phyloP scores from a whole-genome alignment of 352 stramenopile genomes.

The Pythium scleroteichum region DNA sequence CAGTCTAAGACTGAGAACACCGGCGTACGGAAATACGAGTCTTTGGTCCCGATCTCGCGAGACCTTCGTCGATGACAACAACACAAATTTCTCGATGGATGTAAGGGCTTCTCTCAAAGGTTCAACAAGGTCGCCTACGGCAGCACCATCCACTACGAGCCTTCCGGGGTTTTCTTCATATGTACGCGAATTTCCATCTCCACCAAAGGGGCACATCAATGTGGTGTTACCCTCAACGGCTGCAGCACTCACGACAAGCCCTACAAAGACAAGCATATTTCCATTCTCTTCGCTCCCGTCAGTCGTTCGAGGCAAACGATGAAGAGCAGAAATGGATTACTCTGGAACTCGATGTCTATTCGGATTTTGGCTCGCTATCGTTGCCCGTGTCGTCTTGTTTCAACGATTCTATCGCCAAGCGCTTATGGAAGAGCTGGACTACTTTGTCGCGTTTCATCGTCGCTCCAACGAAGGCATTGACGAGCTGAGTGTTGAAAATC shows the following conservation, averaged over 20 bases:
- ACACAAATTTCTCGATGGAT: too few relatives aligned
- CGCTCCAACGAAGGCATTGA: slow-evolving; percentile 74
- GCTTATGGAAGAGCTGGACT: slow-evolving; percentile 51
- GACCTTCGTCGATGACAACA: too few relatives aligned
- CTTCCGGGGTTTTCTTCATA: slow-evolving; percentile 39
- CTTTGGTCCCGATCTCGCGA: too few relatives aligned
- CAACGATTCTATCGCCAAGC: slow-evolving; percentile 1
- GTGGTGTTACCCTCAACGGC: slow-evolving; percentile 22
- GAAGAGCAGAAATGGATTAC: slow-evolving; percentile 4
- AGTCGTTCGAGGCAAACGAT: slow-evolving; percentile 45
- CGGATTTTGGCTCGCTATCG: slow-evolving; percentile 9
- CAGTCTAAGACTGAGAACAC: slow-evolving; percentile 39
- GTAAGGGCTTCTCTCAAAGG: slow-evolving; percentile 8
- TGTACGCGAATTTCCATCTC: slow-evolving; percentile 50
- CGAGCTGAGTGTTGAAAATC: slow-evolving; percentile 78
- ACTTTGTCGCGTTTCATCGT: slow-evolving; percentile 88
- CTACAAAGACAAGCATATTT: slow-evolving; percentile 11
- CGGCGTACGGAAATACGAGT: slow-evolving; percentile 28
- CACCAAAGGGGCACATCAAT: slow-evolving; percentile 36
- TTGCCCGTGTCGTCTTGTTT: background rate
- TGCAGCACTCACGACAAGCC: slow-evolving; percentile 7
- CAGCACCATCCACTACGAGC: background rate
- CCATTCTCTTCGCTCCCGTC: slow-evolving; percentile 30
- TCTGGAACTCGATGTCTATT: slow-evolving; percentile 14
- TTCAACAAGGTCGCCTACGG: background rate